phyloP scores from a whole-genome alignment of 257 asterid genomes.

The Nicotiana tabacum region DNA sequence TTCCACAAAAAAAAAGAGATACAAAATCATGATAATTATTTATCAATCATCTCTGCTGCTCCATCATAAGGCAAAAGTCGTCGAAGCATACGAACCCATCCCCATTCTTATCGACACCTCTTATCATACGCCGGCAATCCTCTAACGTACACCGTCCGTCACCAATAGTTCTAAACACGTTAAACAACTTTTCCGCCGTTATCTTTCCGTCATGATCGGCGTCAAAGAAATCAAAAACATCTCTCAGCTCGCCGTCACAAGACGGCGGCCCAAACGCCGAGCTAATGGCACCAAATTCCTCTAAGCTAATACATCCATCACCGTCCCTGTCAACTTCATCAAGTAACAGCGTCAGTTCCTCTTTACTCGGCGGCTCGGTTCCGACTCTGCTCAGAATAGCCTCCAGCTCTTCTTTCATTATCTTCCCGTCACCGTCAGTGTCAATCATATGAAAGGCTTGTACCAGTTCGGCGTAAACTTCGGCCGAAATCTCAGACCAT shows the following conservation, averaged over 20 bases:
- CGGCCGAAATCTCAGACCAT: slow-evolving; percentile 15
- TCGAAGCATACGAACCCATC: slow-evolving; percentile 27
- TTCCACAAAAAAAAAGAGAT: not conserved
- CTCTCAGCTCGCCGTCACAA: slow-evolving; percentile 40
- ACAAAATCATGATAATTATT: not conserved
- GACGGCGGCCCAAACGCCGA: slow-evolving; percentile 47
- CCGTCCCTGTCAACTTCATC: slow-evolving; percentile 39
- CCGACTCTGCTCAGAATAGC: slow-evolving; percentile 36
- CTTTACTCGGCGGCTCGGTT: slow-evolving; percentile 32
- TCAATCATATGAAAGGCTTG: slow-evolving; percentile 48
- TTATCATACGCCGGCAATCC: slow-evolving; percentile 26
- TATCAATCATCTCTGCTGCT: slow-evolving; percentile 12
- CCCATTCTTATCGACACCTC: slow-evolving; percentile 20
- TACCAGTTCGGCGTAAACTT: slow-evolving; percentile 31
- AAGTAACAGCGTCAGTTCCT: slow-evolving; percentile 39
- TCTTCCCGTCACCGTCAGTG: slow-evolving; percentile 44
- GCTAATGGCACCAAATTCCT: slow-evolving; percentile 47
- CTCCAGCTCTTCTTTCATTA: slow-evolving; percentile 37
- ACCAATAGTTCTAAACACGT: slow-evolving; percentile 12
- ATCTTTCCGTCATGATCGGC: slow-evolving; percentile 24
- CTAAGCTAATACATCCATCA: slow-evolving; percentile 43
- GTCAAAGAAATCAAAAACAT: slow-evolving; percentile 30
- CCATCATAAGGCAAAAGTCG: slow-evolving; percentile 30
- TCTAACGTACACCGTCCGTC: slow-evolving; percentile 20
- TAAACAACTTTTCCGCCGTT: slow-evolving; percentile 21